Base-by-base conservation (phyloP, 139 green algal species). In the Micromonas commoda region DNA sequence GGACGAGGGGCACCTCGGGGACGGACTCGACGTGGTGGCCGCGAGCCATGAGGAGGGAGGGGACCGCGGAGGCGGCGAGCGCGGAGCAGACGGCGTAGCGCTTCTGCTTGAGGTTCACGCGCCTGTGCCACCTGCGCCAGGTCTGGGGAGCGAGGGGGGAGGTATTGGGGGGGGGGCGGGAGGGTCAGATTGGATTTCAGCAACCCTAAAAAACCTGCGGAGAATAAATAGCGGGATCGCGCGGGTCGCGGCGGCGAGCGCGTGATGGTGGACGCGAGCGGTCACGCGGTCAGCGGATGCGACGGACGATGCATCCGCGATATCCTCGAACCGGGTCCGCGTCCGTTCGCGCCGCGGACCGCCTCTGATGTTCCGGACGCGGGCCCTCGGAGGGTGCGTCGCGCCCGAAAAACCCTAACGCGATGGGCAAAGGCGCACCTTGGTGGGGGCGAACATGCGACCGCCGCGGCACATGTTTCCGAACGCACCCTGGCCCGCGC, bases 381-480 rank as follows among this genome's bases (percentile, higher is more conserved):
- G n/a, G n/a, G n/a, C n/a, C n/a, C n/a, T n/a, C n/a, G n/a, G n/a
- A n/a, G n/a, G n/a, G n/a, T n/a, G n/a, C n/a, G n/a, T n/a, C n/a
- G n/a, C n/a, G n/a, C 9, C 5, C 61, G 4, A 24, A 68, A 68
- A 68, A 26, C 61, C 61, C 61, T 68, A 68, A 68, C 19, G 19
- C n/a, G 26, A 29, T 33, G 3, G 13, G 23, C 3, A 26, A 38
- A 51, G 3, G 29, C 69, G 9, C 51, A 76, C 69, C 90, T 98
- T 97, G 84, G 90, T 98, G 73, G 96, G 96, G 9, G 93, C 89
- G 78, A 97, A 99, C 96, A 99, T 99, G 81, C 91, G 90, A 35
- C 96, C 96, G 71, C 96, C 96, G 53, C 96, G 92, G 89, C 93
- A 97, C 96, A 99, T 99, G 92, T 99, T 99, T 72, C 96, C 96